Evolutionary conservation across 208 protist species (phyloP).

Genomic region (Wallacemonas sp.): DNA sequence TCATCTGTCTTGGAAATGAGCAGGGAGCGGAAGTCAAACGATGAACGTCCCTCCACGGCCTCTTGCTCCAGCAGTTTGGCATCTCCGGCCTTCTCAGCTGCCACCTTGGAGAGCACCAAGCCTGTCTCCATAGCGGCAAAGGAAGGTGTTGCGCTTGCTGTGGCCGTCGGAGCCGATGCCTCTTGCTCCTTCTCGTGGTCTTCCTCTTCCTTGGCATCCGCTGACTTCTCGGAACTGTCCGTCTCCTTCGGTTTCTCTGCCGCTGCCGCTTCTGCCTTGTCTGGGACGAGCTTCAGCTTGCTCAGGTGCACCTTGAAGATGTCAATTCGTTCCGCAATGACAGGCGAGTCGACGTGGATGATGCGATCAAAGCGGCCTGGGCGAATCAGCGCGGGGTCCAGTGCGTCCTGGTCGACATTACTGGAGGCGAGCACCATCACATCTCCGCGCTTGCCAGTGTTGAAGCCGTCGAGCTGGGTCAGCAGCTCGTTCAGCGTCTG

Average conservation of each 20-base stretch:
- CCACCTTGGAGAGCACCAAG: slow-evolving; percentile 26
- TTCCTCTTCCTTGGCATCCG: not conserved
- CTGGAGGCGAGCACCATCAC: slow-evolving; percentile 97
- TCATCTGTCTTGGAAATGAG: slow-evolving; percentile 47
- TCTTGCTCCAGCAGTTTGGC: slow-evolving; percentile 3
- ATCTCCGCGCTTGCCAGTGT: slow-evolving; percentile 50
- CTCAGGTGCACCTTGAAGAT: slow-evolving; percentile 96
- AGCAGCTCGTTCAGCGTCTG: slow-evolving; percentile 98
- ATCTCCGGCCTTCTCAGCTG: slow-evolving; percentile 29
- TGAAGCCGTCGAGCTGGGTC: slow-evolving; percentile 97
- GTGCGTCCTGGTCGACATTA: slow-evolving; percentile 91
- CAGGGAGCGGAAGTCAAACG: slow-evolving; percentile 55
- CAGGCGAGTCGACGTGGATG: slow-evolving; percentile 91
- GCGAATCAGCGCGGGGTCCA: slow-evolving; percentile 92
- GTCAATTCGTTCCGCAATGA: slow-evolving; percentile 92
- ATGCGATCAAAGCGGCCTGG: slow-evolving; percentile 96
- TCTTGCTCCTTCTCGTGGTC: not conserved
- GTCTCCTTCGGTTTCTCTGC: no score
- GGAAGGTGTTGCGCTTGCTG: not conserved
- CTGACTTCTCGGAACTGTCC: slow-evolving; percentile 11
- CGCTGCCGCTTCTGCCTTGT: slow-evolving; percentile 3
- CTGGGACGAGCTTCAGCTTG: slow-evolving; percentile 61
- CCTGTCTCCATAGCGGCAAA: slow-evolving; percentile 7
- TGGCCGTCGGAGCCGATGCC: no score
- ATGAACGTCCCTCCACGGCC: slow-evolving; percentile 19